Conservation (phyloP, 108 stramenopile species). For the Fistulifera solaris region DNA sequence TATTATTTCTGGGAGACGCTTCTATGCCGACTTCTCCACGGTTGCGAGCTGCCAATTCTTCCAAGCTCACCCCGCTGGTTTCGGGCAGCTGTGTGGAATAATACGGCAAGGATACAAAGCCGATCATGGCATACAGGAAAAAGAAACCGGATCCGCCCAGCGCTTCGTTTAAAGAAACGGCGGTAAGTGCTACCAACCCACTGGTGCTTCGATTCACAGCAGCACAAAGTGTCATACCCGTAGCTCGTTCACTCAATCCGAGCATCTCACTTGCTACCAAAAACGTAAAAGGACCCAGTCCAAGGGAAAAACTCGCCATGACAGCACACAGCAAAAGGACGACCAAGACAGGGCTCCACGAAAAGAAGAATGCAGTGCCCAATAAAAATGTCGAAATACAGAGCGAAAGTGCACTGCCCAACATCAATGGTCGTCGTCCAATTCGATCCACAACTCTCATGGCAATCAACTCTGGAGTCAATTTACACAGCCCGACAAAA, state of each 20-base stretch:
- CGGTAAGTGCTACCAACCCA: slow-evolving; percentile 21
- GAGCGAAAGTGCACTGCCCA: slow-evolving; percentile 10
- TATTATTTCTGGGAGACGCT: too few species aligned
- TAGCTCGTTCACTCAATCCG: slow-evolving; percentile 14
- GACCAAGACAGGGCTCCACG: slow-evolving; percentile 6
- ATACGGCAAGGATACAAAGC: slow-evolving; percentile 9
- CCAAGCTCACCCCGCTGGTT: slow-evolving; percentile 17
- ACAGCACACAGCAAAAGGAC: slow-evolving; percentile 20
- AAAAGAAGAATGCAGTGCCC: slow-evolving; percentile 5
- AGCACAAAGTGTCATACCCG: slow-evolving; percentile 16
- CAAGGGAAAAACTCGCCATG: slow-evolving; percentile 17
- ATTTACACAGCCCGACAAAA: slow-evolving; percentile 20
- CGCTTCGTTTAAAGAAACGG: slow-evolving; percentile 8
- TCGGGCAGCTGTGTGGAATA: slow-evolving; percentile 15
- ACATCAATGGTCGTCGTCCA: slow-evolving; percentile 17
- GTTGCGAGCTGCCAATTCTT: slow-evolving; percentile 14
- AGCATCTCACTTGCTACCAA: slow-evolving; percentile 13
- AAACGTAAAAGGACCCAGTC: slow-evolving; percentile 24
- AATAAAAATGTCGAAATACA: slow-evolving; percentile 6
- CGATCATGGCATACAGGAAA: slow-evolving; percentile 14
- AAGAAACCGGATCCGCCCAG: slow-evolving; percentile 14
- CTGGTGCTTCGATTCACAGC: slow-evolving; percentile 15
- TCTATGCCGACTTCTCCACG: not conserved
- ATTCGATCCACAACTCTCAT: slow-evolving; percentile 13
- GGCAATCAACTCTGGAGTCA: slow-evolving; percentile 16